These are phyloP conservation scores for Silene vulgaris DNA, from an alignment of 179 eudicot genomes.

Conservation along the genomic window DNA sequence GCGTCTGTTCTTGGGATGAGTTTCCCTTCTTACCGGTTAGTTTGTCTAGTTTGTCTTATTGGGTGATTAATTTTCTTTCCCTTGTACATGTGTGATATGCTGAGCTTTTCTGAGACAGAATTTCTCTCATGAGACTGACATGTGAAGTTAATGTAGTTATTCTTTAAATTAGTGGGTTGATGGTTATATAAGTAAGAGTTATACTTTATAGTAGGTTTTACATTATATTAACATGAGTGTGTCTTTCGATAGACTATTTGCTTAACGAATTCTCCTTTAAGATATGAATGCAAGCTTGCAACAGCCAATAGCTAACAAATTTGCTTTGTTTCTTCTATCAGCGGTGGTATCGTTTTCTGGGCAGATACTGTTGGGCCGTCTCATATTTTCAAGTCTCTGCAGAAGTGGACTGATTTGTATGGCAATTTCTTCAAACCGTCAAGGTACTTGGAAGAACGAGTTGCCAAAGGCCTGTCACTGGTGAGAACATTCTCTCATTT, in stretches of 20 bases:
- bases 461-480: conserved; percentile 66
- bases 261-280: neutral
- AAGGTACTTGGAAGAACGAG: conserved; percentile 76
- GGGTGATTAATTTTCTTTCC: neutral
- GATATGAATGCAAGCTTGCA: neutral
- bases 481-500: conserved; percentile 35
- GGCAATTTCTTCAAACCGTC: conserved; percentile 91
- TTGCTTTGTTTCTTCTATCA: conserved; percentile 34
- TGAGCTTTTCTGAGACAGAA: neutral
- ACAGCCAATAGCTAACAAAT: conserved; percentile 15
- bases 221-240: neutral
- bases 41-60: conserved; percentile 31
- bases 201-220: too few relatives aligned
- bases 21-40: conserved; percentile 92
- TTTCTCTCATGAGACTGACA: neutral
- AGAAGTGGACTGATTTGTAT: conserved; percentile 65
- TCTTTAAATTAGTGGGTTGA: neutral
- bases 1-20: conserved; percentile 98
- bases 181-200: too few relatives aligned
- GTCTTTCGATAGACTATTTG: neutral
- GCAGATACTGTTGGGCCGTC: conserved; percentile 78
- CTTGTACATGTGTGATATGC: neutral
- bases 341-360: conserved; percentile 93
- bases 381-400: conserved; percentile 55
- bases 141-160: neutral